These are phyloP conservation scores for Sarcocystis neurona DNA, from an alignment of 169 alveolate genomes.

Conservation along the genomic window DNA sequence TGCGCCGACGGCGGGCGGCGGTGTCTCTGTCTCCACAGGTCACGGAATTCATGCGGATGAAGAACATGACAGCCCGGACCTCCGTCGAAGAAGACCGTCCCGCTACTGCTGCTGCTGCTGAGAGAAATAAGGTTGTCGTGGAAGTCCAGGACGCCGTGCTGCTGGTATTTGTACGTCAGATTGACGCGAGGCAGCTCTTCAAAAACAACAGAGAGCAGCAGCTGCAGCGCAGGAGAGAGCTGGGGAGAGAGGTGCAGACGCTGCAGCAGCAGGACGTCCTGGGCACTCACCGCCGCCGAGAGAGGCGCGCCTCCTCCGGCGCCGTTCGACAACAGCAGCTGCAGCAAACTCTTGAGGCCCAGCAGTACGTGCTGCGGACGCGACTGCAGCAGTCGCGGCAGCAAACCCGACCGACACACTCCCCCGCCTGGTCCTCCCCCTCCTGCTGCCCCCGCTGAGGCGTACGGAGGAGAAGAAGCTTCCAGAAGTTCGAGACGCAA, in stretches of 20 bases:
- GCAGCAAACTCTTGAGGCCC: constrained; percentile 19
- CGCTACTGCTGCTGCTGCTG: constrained; percentile 37
- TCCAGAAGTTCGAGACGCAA: no score
- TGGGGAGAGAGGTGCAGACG: constrained; percentile 11
- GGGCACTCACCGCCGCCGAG: no score
- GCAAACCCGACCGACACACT: no score
- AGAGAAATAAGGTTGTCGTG: constrained; percentile 26
- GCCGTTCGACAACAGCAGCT: no score
- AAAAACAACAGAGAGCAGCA: constrained; percentile 39
- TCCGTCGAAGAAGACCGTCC: constrained; percentile 46
- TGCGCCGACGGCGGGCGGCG: no score
- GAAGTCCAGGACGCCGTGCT: constrained; percentile 29
- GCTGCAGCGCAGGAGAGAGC: constrained; percentile 39
- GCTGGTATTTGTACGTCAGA: constrained; percentile 32
- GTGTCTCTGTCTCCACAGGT: constrained; percentile 49
- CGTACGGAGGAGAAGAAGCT: no score
- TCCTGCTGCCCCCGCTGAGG: no score
- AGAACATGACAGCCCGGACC: constrained; percentile 53
- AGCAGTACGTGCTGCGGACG: constrained; percentile 28
- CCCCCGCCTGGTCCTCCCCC: no score
- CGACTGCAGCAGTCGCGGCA: constrained; percentile 37
- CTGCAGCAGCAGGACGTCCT: constrained; percentile 40
- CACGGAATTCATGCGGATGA: constrained; percentile 46
- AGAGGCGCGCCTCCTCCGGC: no score
- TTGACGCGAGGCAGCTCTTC: constrained; percentile 49